These are phyloP conservation scores for Cyberlindnera saturnus DNA, from an alignment of 805 yeast genomes.

Conservation along the genomic window DNA sequence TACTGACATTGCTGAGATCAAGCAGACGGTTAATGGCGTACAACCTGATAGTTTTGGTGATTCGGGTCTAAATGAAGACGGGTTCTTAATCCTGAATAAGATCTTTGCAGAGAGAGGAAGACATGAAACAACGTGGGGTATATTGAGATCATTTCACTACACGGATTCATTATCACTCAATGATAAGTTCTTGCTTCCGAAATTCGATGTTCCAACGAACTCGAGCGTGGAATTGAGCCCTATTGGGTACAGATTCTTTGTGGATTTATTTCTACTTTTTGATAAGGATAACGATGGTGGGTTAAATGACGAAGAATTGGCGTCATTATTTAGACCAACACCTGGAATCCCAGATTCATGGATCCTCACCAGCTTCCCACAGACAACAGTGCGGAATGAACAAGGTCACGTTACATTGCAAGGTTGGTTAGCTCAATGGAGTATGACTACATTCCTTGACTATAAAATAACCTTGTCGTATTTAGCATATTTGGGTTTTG, in stretches of 20 bases:
- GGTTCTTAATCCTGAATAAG: constrained; percentile 72
- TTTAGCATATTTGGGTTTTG: constrained; percentile 86
- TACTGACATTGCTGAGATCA: constrained; percentile 42
- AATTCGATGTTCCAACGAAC: constrained; percentile 62
- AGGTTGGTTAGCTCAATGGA: constrained; percentile 99
- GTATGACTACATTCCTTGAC: constrained; percentile 88
- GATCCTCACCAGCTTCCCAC: constrained; percentile 82
- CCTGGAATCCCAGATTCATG: constrained; percentile 90
- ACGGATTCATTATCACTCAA: constrained; percentile 86
- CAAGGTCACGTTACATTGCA: constrained; percentile 86
- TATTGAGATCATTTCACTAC: constrained; percentile 79
- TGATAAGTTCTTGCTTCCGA: constrained; percentile 75
- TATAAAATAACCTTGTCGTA: constrained; percentile 81
- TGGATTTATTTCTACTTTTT: constrained; percentile 79
- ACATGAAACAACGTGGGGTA: constrained; percentile 97
- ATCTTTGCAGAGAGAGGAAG: constrained; percentile 86
- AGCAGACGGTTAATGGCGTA: constrained; percentile 27
- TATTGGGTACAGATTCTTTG: constrained; percentile 84
- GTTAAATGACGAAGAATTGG: constrained; percentile 65
- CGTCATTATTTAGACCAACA: constrained; percentile 72
- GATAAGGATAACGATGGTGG: constrained; percentile 98
- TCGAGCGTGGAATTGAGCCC: constrained; percentile 91
- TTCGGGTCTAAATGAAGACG: constrained; percentile 63
- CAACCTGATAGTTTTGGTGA: constrained; percentile 29
- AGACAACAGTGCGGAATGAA: constrained; percentile 83